Percentiles rank a stretch among this genome's conserved stretches.
phyloP scores from a whole-genome alignment of 768 basidiomycete genomes.

The Auriscalpium microsporum region DNA sequence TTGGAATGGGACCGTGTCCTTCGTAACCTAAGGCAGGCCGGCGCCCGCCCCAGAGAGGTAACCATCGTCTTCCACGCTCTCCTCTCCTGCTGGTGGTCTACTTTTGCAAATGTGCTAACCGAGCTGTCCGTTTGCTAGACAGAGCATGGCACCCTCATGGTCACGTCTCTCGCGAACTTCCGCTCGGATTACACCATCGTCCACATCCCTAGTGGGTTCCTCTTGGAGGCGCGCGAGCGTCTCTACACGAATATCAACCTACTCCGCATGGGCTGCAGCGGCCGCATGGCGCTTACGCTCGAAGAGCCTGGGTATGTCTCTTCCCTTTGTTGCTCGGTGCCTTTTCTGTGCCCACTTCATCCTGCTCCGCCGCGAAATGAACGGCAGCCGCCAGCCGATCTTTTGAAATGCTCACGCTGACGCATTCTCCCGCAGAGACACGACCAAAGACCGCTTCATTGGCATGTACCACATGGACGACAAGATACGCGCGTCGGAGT shows the following conservation, averaged over 20 bases:
- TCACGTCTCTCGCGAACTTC: slow-evolving; percentile 80
- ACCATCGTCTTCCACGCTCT: background rate
- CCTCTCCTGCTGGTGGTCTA: slow-evolving; percentile 4
- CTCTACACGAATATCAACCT: slow-evolving; percentile 79
- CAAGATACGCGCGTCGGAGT: slow-evolving; percentile 19
- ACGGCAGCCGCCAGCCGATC: background rate
- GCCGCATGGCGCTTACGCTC: slow-evolving; percentile 69
- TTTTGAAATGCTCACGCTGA: background rate
- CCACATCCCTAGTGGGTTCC: slow-evolving; percentile 64
- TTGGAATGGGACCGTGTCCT: slow-evolving; percentile 55
- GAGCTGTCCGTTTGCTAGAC: slow-evolving; percentile 31
- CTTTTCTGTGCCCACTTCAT: background rate
- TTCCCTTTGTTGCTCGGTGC: background rate
- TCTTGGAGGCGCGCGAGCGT: slow-evolving; percentile 51
- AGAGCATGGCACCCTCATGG: slow-evolving; percentile 61
- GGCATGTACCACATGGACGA: slow-evolving; percentile 58
- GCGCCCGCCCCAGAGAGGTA: slow-evolving; percentile 67
- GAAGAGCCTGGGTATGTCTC: slow-evolving; percentile 57
- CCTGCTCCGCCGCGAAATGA: background rate
- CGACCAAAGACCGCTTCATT: slow-evolving; percentile 74
- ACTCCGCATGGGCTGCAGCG: slow-evolving; percentile 75
- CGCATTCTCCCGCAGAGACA: slow-evolving; percentile 39
- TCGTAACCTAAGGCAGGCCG: slow-evolving; percentile 54
- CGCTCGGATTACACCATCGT: slow-evolving; percentile 84
- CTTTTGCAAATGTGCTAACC: background rate